Percentiles rank a stretch among this genome's conserved stretches.
Conservation (phyloP, 352 stramenopile genomes). For the Achlya hypogyna region DNA sequence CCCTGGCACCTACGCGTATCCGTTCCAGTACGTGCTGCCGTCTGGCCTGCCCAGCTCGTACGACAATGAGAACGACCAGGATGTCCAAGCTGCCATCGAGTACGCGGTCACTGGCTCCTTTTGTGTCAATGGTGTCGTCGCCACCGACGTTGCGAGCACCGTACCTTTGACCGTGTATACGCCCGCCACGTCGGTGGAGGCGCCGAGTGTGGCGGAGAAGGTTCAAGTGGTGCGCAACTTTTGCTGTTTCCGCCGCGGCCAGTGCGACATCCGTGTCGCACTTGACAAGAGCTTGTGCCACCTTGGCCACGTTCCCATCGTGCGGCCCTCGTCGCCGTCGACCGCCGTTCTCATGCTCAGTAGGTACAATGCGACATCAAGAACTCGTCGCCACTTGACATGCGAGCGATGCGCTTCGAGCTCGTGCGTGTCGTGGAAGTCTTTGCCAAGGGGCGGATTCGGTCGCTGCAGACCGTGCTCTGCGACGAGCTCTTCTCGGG, state of each 20-base stretch:
- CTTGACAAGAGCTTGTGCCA: conserved; percentile 70
- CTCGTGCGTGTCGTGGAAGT: conserved; percentile 46
- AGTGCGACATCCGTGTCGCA: conserved; percentile 37
- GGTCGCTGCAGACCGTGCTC: conserved; percentile 35
- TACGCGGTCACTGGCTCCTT: conserved; percentile 68
- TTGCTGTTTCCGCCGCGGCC: conserved; percentile 50
- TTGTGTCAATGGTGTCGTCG: conserved; percentile 42
- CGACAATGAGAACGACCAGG: conserved; percentile 33
- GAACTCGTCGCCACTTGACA: conserved; percentile 44
- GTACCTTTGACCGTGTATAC: conserved; percentile 47
- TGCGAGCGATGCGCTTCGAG: conserved; percentile 41
- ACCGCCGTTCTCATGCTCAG: conserved; percentile 24
- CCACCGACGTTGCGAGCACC: conserved; percentile 46
- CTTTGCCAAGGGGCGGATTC: conserved; percentile 21
- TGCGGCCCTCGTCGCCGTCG: not conserved
- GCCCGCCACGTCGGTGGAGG: conserved; percentile 33
- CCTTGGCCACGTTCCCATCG: conserved; percentile 26
- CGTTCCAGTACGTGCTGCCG: conserved; percentile 57
- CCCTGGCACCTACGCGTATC: conserved; percentile 45
- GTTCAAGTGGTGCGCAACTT: conserved; percentile 45
- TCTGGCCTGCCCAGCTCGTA: conserved; percentile 42
- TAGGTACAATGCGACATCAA: conserved; percentile 52
- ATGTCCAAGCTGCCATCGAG: conserved; percentile 53
- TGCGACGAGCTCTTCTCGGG: conserved; percentile 38
- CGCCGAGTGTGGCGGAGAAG: conserved; percentile 43